phyloP scores from a whole-genome alignment of 441 rosid species.

The Bruguiera hainesii region DNA sequence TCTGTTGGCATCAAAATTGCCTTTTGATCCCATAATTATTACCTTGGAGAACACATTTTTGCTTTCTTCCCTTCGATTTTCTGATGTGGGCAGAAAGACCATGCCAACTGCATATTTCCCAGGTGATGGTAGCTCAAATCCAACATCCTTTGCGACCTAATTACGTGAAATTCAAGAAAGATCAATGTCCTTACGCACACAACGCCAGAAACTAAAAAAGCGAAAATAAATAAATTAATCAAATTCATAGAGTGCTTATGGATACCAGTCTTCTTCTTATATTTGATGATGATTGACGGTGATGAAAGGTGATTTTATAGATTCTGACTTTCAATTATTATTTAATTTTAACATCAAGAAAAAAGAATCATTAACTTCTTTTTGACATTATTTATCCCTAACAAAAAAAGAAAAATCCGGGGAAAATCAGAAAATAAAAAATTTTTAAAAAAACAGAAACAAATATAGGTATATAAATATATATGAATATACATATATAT shows the following conservation, averaged over 20 bases:
- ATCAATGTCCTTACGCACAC: background rate
- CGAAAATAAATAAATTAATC: background rate
- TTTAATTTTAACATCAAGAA: no score
- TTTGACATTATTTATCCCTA: no score
- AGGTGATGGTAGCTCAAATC: conserved; percentile 76
- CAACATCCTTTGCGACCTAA: conserved; percentile 67
- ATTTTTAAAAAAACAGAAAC: background rate
- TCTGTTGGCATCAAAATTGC: background rate
- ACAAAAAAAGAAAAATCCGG: background rate
- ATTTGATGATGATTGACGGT: no score
- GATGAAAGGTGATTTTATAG: no score
- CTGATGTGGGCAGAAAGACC: conserved; percentile 90
- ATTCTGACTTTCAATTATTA: no score
- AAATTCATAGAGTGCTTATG: background rate
- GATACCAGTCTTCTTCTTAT: no score
- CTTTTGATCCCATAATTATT: background rate
- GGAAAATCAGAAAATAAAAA: background rate
- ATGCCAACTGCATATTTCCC: conserved; percentile 97
- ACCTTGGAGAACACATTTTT: conserved; percentile 92
- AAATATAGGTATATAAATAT: background rate
- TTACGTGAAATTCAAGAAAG: conserved; percentile 9
- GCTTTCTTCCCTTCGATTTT: conserved; percentile 76
- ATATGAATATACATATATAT: background rate
- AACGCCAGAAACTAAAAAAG: background rate
- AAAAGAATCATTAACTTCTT: no score